phyloP scores from a whole-genome alignment of 1,284 basidiomycete genomes.

The Mycena sp. region DNA sequence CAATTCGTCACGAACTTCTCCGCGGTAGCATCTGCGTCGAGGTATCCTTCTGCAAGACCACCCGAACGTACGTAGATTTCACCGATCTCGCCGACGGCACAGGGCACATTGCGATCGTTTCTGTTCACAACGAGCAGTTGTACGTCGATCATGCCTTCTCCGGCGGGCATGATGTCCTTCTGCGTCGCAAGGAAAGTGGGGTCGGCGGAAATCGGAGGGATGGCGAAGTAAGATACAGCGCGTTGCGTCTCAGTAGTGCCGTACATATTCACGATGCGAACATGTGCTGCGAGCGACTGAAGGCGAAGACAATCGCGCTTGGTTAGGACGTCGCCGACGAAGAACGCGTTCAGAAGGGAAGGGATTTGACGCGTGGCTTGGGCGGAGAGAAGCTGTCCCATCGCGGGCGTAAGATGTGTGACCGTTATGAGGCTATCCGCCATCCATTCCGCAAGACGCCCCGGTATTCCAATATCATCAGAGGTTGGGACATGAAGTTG shows the following conservation, averaged over 20 bases:
- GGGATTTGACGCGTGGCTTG: conserved; percentile 94
- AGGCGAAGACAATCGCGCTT: conserved; percentile 98
- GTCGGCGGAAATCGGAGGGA: conserved; percentile 88
- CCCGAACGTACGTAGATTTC: conserved; percentile 99
- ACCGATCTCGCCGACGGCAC: conserved; percentile 96
- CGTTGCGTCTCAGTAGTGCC: conserved; percentile 99
- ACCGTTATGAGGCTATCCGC: conserved; percentile 89
- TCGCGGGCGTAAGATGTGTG: conserved; percentile 97
- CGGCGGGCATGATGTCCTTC: conserved; percentile 99
- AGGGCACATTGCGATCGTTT: conserved; percentile 88
- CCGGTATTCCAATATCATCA: conserved; percentile 98
- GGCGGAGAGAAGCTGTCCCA: conserved; percentile 98
- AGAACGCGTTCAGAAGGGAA: conserved; percentile 92
- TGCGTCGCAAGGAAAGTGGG: conserved; percentile 92
- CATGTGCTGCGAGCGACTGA: conserved; percentile 93
- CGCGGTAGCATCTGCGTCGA: conserved; percentile 84
- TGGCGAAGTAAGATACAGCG: conserved; percentile 97
- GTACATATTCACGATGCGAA: conserved; percentile 99
- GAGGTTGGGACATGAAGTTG: conserved; percentile 96
- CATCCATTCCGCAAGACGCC: conserved; percentile 99
- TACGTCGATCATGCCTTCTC: conserved; percentile 97
- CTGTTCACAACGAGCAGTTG: conserved; percentile 98
- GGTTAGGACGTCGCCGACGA: conserved; percentile 99
- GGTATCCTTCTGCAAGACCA: conserved; percentile 95
- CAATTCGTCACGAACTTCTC: conserved; percentile 96